Conservation (phyloP, 2,329 filamentous ascomycete genomes). For the Neurospora sp. region DNA sequence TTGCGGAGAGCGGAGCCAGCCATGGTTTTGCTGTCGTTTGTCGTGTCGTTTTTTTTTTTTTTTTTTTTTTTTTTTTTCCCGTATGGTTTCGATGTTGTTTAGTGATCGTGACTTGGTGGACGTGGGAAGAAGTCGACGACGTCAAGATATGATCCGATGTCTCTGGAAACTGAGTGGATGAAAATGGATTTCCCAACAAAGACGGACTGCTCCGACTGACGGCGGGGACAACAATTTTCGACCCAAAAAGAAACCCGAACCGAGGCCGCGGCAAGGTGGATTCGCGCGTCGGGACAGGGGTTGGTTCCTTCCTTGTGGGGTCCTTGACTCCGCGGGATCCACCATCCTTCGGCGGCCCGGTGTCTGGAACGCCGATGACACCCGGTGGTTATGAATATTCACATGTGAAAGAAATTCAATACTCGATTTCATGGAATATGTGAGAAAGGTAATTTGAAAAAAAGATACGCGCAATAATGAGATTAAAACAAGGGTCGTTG, state of each 20-base stretch:
- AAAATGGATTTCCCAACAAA: background rate
- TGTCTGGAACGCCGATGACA: background rate
- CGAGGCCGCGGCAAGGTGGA: background rate
- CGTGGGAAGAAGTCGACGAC: background rate
- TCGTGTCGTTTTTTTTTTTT: no score
- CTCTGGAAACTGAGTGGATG: background rate
- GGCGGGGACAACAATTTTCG: background rate
- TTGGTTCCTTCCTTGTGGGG: background rate
- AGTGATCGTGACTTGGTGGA: background rate
- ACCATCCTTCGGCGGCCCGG: background rate
- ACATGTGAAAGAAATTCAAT: background rate
- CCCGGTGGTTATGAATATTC: background rate
- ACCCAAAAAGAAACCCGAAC: background rate
- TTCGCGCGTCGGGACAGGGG: background rate
- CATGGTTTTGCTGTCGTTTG: background rate
- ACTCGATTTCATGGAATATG: background rate
- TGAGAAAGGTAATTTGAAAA: background rate
- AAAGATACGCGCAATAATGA: background rate
- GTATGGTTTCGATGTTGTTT: background rate
- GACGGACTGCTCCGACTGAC: background rate
- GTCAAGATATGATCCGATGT: background rate
- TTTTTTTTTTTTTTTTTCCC: no score
- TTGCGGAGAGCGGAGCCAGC: conserved; percentile 30
- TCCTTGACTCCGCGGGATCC: background rate
- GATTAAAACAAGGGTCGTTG: background rate